Conservation (phyloP, 176 grass and related monocot species). For the Aechmea fasciata region DNA sequence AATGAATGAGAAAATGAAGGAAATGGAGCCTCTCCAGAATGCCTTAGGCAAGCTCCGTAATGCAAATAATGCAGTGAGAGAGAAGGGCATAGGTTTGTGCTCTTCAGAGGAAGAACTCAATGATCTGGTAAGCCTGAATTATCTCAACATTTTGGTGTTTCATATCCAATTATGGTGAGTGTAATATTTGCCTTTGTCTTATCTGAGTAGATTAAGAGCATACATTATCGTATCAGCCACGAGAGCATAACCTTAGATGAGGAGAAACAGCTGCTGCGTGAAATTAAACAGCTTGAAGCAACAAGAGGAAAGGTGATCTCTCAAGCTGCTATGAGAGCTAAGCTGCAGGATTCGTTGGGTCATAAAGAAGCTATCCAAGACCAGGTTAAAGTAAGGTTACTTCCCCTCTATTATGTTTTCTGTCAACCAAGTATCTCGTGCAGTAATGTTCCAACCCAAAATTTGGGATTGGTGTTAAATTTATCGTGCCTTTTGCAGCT, state of each 20-base stretch:
- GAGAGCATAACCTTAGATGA: constrained; percentile 78
- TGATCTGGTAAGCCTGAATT: constrained; percentile 41
- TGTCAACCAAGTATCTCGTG: background rate
- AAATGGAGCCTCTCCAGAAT: constrained; percentile 64
- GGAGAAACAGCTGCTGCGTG: constrained; percentile 79
- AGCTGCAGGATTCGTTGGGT: constrained; percentile 63
- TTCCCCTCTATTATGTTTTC: background rate
- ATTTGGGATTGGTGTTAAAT: background rate
- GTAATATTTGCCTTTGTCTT: background rate
- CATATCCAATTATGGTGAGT: background rate
- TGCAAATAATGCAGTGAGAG: constrained; percentile 69
- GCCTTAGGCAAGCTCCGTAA: constrained; percentile 70
- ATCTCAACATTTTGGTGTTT: constrained; percentile 3
- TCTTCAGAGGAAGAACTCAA: constrained; percentile 94
- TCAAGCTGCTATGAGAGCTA: constrained; percentile 57
- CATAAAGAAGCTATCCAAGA: constrained; percentile 82
- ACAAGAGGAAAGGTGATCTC: constrained; percentile 66
- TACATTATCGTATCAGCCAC: constrained; percentile 74
- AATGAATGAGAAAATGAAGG: constrained; percentile 65
- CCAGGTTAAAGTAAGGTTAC: constrained; percentile 78
- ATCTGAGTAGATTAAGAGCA: constrained; percentile 59
- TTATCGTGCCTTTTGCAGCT: constrained; percentile 10
- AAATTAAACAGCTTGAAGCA: constrained; percentile 84
- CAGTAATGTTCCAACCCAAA: background rate
- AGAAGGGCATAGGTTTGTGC: constrained; percentile 73